Percentiles rank a stretch among this genome's conserved stretches.
Conservation (phyloP, 768 basidiomycete genomes). For the Lactarius sp. region DNA sequence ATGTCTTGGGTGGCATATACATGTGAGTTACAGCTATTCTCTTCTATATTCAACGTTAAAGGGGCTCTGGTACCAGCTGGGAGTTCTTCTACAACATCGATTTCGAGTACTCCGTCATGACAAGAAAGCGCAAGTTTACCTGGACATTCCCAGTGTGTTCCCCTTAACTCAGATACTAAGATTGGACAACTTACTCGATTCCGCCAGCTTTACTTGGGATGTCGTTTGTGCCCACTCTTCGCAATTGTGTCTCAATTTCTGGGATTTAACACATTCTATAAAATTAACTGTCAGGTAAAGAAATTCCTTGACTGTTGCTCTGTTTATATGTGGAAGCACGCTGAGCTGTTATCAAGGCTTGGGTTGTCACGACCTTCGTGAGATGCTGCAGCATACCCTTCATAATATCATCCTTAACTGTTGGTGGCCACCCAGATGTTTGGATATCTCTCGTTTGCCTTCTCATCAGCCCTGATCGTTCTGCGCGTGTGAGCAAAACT, state of each 20-base stretch:
- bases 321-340: background rate
- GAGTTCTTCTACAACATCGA: slow-evolving; percentile 12
- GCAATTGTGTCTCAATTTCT: background rate
- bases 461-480: slow-evolving; percentile 15
- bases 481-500: slow-evolving; percentile 14
- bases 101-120: slow-evolving; percentile 14
- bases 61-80: slow-evolving; percentile 2
- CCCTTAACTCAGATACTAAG: background rate
- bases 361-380: slow-evolving; percentile 14
- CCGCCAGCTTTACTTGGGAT: slow-evolving; percentile 16
- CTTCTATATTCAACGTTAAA: background rate
- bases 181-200: background rate
- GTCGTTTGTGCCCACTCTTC: slow-evolving; percentile 12
- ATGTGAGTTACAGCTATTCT: slow-evolving; percentile 5
- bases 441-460: slow-evolving; percentile 14
- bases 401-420: background rate
- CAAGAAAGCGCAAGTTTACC: slow-evolving; percentile 11
- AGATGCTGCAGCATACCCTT: background rate
- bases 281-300: slow-evolving; percentile 12
- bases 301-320: background rate
- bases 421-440: background rate
- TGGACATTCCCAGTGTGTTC: slow-evolving; percentile 18
- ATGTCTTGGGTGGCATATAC: slow-evolving; percentile 18
- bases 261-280: background rate
- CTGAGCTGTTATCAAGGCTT: slow-evolving; percentile 3